A percentile compares a stretch with the other conserved stretches of the same genome.
Conservation (phyloP, 108 stramenopile species). For the Stephanodiscus triporus region DNA sequence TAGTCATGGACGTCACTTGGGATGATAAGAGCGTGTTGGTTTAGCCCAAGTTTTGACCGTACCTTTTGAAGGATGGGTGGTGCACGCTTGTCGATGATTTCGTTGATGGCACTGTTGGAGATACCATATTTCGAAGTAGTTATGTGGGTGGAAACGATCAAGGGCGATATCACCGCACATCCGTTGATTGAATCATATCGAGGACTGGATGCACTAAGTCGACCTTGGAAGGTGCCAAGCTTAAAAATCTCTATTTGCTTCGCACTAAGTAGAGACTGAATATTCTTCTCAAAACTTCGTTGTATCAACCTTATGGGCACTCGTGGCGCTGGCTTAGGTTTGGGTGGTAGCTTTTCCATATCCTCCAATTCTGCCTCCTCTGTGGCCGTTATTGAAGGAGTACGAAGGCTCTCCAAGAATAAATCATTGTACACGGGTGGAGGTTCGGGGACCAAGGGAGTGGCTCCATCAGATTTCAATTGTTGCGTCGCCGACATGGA, state of each 20-base stretch:
- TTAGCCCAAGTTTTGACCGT: conserved; percentile 75
- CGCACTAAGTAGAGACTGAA: conserved; percentile 42
- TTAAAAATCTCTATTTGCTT: conserved; percentile 65
- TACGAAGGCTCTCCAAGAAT: conserved; percentile 38
- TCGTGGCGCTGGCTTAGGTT: conserved; percentile 11
- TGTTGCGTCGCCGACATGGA: conserved; percentile 37
- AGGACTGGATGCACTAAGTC: conserved; percentile 36
- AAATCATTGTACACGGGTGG: conserved; percentile 36
- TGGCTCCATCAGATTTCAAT: conserved; percentile 48
- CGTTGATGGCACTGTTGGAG: conserved; percentile 56
- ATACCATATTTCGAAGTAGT: conserved; percentile 41
- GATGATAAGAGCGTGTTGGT: conserved; percentile 78
- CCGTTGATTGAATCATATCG: conserved; percentile 80
- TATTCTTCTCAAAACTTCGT: conserved; percentile 15
- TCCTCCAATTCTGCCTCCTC: conserved; percentile 8
- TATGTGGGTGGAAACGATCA: conserved; percentile 66
- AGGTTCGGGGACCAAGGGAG: conserved; percentile 35
- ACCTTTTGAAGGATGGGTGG: conserved; percentile 67
- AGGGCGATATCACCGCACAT: conserved; percentile 87
- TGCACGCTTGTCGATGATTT: conserved; percentile 77
- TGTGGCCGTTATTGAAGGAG: conserved; percentile 5
- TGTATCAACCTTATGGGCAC: conserved; percentile 26
- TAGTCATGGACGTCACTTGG: conserved; percentile 92
- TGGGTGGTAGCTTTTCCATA: conserved; percentile 17
- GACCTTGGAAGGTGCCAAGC: conserved; percentile 83